These are phyloP conservation scores for Rhodotorula mucilaginosa DNA, from an alignment of 1,284 basidiomycete species.

Conservation along the genomic window DNA sequence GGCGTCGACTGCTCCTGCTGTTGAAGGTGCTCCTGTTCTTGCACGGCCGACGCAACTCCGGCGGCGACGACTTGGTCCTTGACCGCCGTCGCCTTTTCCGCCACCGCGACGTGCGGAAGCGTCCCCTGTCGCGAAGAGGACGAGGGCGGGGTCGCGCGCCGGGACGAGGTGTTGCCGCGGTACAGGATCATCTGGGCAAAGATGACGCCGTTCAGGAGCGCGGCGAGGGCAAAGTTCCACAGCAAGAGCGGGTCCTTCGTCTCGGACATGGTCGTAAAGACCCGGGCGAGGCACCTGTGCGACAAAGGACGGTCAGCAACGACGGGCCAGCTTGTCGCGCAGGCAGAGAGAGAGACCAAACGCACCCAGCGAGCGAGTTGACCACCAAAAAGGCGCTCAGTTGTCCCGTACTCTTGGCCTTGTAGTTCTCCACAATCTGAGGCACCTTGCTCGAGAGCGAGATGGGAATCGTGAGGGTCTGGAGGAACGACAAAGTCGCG, in stretches of 20 bases:
- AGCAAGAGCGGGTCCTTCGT: constrained; percentile 74
- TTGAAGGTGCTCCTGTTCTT: not conserved
- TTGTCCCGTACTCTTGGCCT: constrained; percentile 75
- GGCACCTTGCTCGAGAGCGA: constrained; percentile 82
- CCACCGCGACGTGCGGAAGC: not conserved
- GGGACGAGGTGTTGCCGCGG: constrained; percentile 13
- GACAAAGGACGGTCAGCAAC: too few relatives aligned
- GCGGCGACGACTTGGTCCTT: not conserved
- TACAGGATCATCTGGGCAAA: constrained; percentile 75
- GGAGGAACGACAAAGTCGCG: constrained; percentile 55
- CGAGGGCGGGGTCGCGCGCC: not conserved
- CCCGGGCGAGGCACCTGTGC: constrained; percentile 69
- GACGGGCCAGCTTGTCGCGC: too few relatives aligned
- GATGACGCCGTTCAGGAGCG: constrained; percentile 72
- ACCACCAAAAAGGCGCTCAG: constrained; percentile 84
- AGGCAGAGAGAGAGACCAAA: too few relatives aligned
- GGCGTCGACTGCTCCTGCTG: not conserved
- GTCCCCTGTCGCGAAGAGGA: not conserved
- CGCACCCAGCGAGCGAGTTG: constrained; percentile 64
- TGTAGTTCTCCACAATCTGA: constrained; percentile 75
- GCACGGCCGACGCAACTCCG: not conserved
- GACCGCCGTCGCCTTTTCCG: not conserved
- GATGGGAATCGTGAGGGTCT: constrained; percentile 67
- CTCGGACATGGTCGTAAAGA: constrained; percentile 86
- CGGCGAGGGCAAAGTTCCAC: constrained; percentile 74